A percentile compares a stretch with the other conserved stretches of the same genome.
These are phyloP conservation scores for Eucommia ulmoides DNA, from an alignment of 257 asterid species.

Conservation along the genomic window DNA sequence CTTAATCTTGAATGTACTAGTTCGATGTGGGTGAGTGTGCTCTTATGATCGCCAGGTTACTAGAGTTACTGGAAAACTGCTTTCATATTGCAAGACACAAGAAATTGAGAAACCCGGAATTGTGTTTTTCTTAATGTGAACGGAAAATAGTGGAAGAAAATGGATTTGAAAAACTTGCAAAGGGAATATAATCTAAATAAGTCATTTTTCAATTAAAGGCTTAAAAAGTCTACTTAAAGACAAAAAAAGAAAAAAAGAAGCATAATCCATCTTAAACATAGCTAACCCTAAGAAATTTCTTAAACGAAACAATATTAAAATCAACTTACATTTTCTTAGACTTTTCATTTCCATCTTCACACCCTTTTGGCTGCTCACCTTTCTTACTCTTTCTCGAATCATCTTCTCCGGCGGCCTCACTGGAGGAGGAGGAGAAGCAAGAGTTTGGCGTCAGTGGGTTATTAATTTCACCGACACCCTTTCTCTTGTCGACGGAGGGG, in stretches of 20 bases:
- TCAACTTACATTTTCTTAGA: conserved; percentile 54
- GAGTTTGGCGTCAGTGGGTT: conserved; percentile 47
- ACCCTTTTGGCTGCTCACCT: conserved; percentile 18
- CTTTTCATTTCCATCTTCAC: conserved; percentile 22
- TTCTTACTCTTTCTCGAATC: conserved; percentile 31
- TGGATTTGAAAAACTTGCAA: background rate
- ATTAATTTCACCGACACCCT: conserved; percentile 12
- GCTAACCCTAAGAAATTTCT: too few species aligned
- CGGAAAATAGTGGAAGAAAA: background rate
- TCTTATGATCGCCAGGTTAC: background rate
- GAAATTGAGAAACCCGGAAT: background rate
- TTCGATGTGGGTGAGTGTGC: too few species aligned
- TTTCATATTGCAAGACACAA: too few species aligned
- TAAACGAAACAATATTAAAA: too few species aligned
- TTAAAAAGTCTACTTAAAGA: background rate
- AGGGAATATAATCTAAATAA: background rate
- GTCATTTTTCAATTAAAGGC: background rate
- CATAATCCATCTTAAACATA: too few species aligned
- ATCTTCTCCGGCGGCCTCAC: conserved; percentile 40
- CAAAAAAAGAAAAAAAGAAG: too few species aligned
- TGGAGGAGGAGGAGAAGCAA: conserved; percentile 49
- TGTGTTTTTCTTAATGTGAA: too few species aligned
- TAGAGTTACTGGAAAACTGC: too few species aligned
- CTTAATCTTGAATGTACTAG: too few species aligned
- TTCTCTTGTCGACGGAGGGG: conserved; percentile 17